Base-by-base conservation (phyloP, 441 rosid genomes). In the Pelargonium cotyledonis region DNA sequence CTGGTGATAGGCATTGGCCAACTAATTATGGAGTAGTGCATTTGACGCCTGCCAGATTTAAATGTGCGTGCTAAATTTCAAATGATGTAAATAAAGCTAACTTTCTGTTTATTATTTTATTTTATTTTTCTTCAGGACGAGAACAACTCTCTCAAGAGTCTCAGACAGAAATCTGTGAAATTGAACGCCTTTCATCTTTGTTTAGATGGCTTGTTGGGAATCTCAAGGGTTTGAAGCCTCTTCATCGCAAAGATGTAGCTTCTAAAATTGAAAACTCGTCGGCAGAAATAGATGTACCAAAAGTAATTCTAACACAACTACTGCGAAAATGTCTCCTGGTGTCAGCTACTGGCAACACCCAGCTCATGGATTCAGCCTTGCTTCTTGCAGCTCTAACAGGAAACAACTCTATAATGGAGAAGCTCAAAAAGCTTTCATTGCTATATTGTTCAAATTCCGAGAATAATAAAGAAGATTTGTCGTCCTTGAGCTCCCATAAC, bases 191-290 rank as follows among this genome's bases (percentile, higher is more conserved):
- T 69, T 87, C 85, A 71, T 78, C 67, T 73, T 70, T 92, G 81
- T 86, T 89, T 81, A 78, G 83, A 31, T 90, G 97, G 96, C 84
- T 92, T 53, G 86, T 87, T 72, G 79, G 80, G 71, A 85, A 78
- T 70, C 76, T 90, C 68, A 75, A 77, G 83, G 83, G 70, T 63
- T 76, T 83, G 68, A 85, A 85, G 79, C 79, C 77, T 74, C 71
- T 77, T 68, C 62, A 53, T 57, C 44, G 65, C 35, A 78, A 73
- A 67, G 70, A 74, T 78, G 53, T 84, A 72, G 43, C 74, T 31
- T 67, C 77, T 55, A 78, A 77, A 51, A 66, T 65, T 49, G 70
- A 73, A 69, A 72, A 73, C 66, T 71, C 81, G 38, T 57, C 76
- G 11, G 66, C 75, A 38, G 80, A 76, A 77, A 70, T 51, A 57